Evolutionary conservation across 2,329 filamentous ascomycete genomes (phyloP).

Genomic region (Fusarium xylarioides): DNA sequence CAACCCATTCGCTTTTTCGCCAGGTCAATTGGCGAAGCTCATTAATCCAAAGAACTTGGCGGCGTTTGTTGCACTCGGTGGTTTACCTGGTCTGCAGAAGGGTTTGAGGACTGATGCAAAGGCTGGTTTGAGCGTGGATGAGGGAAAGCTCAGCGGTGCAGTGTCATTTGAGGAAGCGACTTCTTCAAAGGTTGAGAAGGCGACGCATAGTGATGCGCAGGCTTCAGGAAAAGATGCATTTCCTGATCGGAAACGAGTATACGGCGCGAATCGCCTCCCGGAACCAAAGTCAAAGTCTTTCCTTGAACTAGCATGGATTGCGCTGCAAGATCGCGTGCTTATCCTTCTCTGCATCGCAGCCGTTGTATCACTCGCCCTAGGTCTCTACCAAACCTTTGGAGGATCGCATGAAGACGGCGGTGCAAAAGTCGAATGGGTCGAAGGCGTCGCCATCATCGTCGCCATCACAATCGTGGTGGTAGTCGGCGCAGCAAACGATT

Average conservation of each 20-base stretch:
- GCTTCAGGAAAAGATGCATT: slow-evolving; percentile 18
- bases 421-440: slow-evolving; percentile 68
- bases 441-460: slow-evolving; percentile 73
- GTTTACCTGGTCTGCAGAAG: slow-evolving; percentile 76
- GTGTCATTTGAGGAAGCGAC: slow-evolving; percentile 75
- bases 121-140: slow-evolving; percentile 78
- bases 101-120: slow-evolving; percentile 76
- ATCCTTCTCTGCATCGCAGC: slow-evolving; percentile 73
- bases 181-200: not conserved
- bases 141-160: slow-evolving; percentile 66
- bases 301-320: slow-evolving; percentile 69
- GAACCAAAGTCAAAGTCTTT: slow-evolving; percentile 69
- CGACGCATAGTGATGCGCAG: not conserved
- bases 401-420: slow-evolving; percentile 52
- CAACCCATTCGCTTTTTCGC: slow-evolving; percentile 84
- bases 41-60: slow-evolving; percentile 85
- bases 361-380: slow-evolving; percentile 71
- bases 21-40: slow-evolving; percentile 82
- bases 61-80: slow-evolving; percentile 81
- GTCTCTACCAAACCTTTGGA: slow-evolving; percentile 72
- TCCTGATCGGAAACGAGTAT: slow-evolving; percentile 30
- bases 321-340: slow-evolving; percentile 73
- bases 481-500: slow-evolving; percentile 72
- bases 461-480: slow-evolving; percentile 71
- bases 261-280: slow-evolving; percentile 62